Evolutionary conservation across 1,139 yeast species (phyloP).

Genomic region (Blastobotrys serpentis): DNA sequence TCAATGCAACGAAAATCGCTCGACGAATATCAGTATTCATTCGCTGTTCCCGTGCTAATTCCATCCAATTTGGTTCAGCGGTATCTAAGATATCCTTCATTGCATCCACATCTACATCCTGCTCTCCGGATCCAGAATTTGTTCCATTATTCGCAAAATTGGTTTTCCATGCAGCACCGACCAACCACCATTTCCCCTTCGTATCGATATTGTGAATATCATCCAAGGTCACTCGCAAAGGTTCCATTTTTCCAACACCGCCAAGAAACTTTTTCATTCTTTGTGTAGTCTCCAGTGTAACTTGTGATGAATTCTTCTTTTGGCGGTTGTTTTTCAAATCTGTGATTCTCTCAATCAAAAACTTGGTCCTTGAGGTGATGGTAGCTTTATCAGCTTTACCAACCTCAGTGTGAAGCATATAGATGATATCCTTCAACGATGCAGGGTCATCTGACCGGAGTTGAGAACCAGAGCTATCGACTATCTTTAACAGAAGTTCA

Average conservation of each 20-base stretch:
- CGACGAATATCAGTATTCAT: slow-evolving; percentile 96
- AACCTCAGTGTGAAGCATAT: slow-evolving; percentile 52
- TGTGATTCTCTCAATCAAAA: slow-evolving; percentile 78
- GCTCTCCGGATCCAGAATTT: slow-evolving; percentile 22
- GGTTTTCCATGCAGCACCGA: slow-evolving; percentile 92
- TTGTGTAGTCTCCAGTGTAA: slow-evolving; percentile 49
- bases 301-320: slow-evolving; percentile 50
- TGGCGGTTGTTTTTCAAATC: slow-evolving; percentile 84
- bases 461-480: slow-evolving; percentile 77
- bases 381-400: slow-evolving; percentile 42
- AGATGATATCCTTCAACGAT: slow-evolving; percentile 76
- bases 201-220: slow-evolving; percentile 77
- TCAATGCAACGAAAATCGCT: slow-evolving; percentile 87
- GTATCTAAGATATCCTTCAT: slow-evolving; percentile 59
- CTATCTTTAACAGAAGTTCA: slow-evolving; percentile 68
- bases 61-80: slow-evolving; percentile 85
- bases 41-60: slow-evolving; percentile 77
- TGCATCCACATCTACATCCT: slow-evolving; percentile 34
- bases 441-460: slow-evolving; percentile 88
- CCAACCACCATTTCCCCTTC: slow-evolving; percentile 97
- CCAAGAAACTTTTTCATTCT: slow-evolving; percentile 71
- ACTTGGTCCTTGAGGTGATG: slow-evolving; percentile 67
- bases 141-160: slow-evolving; percentile 32
- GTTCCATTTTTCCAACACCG: slow-evolving; percentile 53
- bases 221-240: slow-evolving; percentile 77